Evolutionary conservation across 345 rosid genomes (phyloP), one percentile per base, ranked within the genome.

Genomic region (Melastoma malabathricum): DNA sequence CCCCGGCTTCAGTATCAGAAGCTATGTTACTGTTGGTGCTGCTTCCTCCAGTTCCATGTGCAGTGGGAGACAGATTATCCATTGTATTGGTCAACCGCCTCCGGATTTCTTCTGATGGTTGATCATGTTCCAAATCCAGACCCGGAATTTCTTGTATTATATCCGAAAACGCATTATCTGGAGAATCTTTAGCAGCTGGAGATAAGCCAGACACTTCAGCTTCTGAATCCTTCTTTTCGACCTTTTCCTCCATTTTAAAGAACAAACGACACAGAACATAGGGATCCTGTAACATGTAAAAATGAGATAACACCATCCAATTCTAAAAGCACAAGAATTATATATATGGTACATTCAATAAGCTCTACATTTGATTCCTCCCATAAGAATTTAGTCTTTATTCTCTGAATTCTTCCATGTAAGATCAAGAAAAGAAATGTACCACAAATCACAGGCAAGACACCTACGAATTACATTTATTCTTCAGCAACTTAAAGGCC

Each of bases 201-300:
- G 89, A 83, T 27, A 52, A 74, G 45, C 62, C 75, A 13, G 49
- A 70, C 52, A 68, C 78, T 55, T 75, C 86, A 43, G 64, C 61
- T 60, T 73, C 82, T 15, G 76, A 88, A 57, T 59, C 68, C 64
- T 78, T 83, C 31, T 10, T 52, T 55, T 51, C 79, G 47, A 22
- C 45, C 64, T 43, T 75, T 69, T 72, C 94, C 51, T 74, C 92
- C 3, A 76, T 65, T 66, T 86, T 90, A 43, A 75, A 80, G 64
- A 90, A 86, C 71, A 90, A 75, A 34, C 96, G 83, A 70, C 69
- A 84, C 44, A 90, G 86, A 58, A 90, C 94, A 63, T 72, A 90
- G 31, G 92, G 71, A 72, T 46, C 59, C 95, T 89, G 71, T 59
- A 47, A 13, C 18, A 16, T 44, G 31, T 47, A 49, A 17, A 47